A percentile compares a stretch with the other conserved stretches of the same genome.
Conservation (phyloP, 2,329 filamentous ascomycete species). For the Lecanosticta acicola region DNA sequence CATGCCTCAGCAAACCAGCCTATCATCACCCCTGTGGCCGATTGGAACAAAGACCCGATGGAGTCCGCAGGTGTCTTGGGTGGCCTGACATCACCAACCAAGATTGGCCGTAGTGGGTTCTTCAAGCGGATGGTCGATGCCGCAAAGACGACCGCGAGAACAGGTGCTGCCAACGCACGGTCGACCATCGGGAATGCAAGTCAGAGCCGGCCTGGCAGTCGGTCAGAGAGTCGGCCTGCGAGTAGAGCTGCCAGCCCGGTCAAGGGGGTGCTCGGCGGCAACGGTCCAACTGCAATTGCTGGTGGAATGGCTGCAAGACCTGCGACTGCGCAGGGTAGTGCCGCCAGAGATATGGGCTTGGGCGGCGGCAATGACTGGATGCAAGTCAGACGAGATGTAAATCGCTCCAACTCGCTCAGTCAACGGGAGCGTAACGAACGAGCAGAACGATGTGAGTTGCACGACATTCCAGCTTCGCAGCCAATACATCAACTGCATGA, state of each 20-base stretch:
- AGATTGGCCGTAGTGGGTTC: constrained; percentile 74
- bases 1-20: constrained; percentile 56
- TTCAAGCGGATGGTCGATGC: constrained; percentile 94
- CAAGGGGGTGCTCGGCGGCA: constrained; percentile 42
- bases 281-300: constrained; percentile 50
- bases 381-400: constrained; percentile 92
- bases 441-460: constrained; percentile 85
- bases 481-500: constrained; percentile 86
- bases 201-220: constrained; percentile 29
- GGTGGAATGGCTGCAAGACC: constrained; percentile 40
- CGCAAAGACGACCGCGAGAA: constrained; percentile 69
- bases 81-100: constrained; percentile 68
- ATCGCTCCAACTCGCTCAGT: constrained; percentile 88
- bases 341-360: constrained; percentile 66
- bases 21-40: constrained; percentile 60
- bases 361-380: constrained; percentile 75
- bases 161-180: constrained; percentile 79
- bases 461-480: constrained; percentile 81
- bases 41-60: constrained; percentile 53
- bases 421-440: constrained; percentile 80
- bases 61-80: constrained; percentile 67
- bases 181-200: constrained; percentile 68
- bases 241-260: constrained; percentile 41
- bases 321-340: constrained; percentile 26
- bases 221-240: constrained; percentile 37